Base-by-base conservation (phyloP, 1,284 basidiomycete genomes). In the Cystobasidium pallidum region DNA sequence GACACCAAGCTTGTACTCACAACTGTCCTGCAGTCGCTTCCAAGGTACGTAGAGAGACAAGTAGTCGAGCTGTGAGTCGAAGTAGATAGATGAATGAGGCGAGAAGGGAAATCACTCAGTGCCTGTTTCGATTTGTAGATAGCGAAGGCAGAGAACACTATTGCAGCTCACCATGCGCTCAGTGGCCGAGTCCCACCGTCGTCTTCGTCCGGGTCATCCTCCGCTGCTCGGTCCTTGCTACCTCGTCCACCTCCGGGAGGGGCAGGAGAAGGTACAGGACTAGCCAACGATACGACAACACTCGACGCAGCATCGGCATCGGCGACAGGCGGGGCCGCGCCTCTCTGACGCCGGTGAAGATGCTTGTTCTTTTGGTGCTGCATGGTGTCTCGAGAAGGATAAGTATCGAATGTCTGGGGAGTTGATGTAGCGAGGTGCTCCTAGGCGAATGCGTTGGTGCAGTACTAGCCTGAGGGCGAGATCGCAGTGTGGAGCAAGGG, bases 1-100 rank as follows among this genome's bases (percentile, higher is more conserved):
- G n/a, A n/a, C n/a, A n/a, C n/a, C n/a, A n/a, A n/a, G 39, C 39
- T 8, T 45, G 3, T 8, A 64, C 62, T 36, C 30, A 64, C 62
- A 3, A 64, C 32, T 34, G 45, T 64, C 10, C 47, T 47, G 62
- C 62, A 64, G 32, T 64, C 32, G 26, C 26, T 34, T 10, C 62
- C 62, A 8, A 64, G 62, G 43, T 47, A 21, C 11, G 30, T 41
- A 21, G 30, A 32, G 11, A 64, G 30, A 30, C 62, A 64, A 36
- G 62, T 28, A 28, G 45, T 34, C 10, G 62, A 43, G 34, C 62
- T 64, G 61, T 30, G 21, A 49, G 30, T 10, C 2, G 7, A 24
- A 24, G 49, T 4, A 51, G n/a, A 24, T 26, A 34, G 28, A 8
- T 3, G 3, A n/a, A 45, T n/a, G n/a, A n/a, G n/a, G n/a, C n/a